phyloP scores from a whole-genome alignment of 2,329 filamentous ascomycete species.

The Arthrobotrys sphaeroides region DNA sequence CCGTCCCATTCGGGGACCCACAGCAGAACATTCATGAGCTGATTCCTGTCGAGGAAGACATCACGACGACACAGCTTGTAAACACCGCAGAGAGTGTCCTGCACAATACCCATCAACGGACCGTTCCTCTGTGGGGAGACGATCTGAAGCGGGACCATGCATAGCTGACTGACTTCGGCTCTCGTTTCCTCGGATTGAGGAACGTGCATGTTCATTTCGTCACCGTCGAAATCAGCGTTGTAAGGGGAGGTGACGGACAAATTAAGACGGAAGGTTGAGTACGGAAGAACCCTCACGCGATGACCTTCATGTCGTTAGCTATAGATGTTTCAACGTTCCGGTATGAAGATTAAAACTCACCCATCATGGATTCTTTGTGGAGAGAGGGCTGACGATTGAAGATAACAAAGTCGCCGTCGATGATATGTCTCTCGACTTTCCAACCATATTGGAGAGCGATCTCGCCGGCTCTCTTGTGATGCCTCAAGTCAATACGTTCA shows the following conservation, averaged over 20 bases:
- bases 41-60: constrained; percentile 85
- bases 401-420: constrained; percentile 96
- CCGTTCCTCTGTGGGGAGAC: constrained; percentile 97
- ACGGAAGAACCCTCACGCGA: constrained; percentile 96
- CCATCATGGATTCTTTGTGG: constrained; percentile 99
- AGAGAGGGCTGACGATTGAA: constrained; percentile 99
- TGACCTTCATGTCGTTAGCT: constrained; percentile 64
- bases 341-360: constrained; percentile 59
- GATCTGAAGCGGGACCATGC: constrained; percentile 97
- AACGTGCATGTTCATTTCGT: constrained; percentile 99
- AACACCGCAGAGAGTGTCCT: constrained; percentile 93
- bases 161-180: constrained; percentile 91
- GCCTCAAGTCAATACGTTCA: constrained; percentile 90
- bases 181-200: constrained; percentile 97
- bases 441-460: constrained; percentile 93
- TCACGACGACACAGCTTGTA: constrained; percentile 97
- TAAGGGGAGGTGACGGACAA: constrained; percentile 97
- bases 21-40: constrained; percentile 95
- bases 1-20: constrained; percentile 99
- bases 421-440: constrained; percentile 97
- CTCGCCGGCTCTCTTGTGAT: constrained; percentile 86
- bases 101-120: constrained; percentile 98
- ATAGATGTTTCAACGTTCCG: neutral
- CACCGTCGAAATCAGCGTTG: constrained; percentile 99
- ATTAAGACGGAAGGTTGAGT: constrained; percentile 97